Evolutionary conservation across 139 green algal species (phyloP).

Genomic region (Trebouxia sp.): DNA sequence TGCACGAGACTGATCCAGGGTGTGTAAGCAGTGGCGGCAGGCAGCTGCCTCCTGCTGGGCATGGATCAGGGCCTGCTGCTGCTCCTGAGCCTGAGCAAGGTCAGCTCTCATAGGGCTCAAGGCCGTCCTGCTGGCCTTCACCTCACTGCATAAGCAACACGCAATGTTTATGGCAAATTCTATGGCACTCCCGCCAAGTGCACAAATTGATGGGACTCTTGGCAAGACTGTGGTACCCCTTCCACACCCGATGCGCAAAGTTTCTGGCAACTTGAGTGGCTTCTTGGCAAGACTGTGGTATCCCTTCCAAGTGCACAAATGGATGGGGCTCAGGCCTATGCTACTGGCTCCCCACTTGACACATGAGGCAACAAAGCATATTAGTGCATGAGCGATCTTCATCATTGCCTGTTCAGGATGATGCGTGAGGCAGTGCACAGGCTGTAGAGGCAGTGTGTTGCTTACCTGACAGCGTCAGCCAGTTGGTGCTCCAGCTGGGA

Average conservation of each 20-base stretch:
- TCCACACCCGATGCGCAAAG: no score
- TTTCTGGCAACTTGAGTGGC: no score
- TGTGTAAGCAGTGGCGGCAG: background rate
- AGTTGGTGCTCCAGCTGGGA: conserved; percentile 23
- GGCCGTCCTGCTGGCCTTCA: conserved; percentile 4
- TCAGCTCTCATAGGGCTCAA: background rate
- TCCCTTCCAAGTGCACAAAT: no score
- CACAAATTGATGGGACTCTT: no score
- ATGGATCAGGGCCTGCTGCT: background rate
- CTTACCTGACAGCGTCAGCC: conserved; percentile 7
- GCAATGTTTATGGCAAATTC: no score
- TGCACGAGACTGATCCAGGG: background rate
- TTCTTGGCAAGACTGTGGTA: no score
- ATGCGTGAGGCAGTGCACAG: background rate
- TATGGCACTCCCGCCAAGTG: no score
- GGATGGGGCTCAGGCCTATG: no score
- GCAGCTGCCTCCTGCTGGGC: background rate
- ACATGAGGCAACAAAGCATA: background rate
- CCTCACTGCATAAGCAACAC: conserved; percentile 15
- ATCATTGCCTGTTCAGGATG: background rate
- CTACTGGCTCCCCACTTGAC: no score
- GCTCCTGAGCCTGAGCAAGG: background rate
- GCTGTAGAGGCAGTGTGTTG: background rate
- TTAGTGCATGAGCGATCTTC: background rate
- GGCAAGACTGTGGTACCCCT: no score